phyloP scores from a whole-genome alignment of 2,329 filamentous ascomycete genomes.

The Arthrobotrys iridis region DNA sequence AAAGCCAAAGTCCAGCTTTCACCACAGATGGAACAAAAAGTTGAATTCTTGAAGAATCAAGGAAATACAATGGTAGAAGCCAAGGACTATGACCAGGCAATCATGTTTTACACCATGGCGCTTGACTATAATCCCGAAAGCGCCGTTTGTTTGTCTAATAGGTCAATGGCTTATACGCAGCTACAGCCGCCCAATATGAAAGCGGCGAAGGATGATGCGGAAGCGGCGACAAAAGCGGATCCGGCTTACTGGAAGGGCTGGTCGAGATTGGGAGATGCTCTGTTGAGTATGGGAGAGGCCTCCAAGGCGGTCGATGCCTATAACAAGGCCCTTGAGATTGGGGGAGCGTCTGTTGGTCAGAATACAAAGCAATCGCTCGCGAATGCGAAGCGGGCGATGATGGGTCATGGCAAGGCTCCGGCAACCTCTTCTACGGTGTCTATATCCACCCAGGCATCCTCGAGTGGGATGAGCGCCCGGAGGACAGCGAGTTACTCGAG shows the following conservation, averaged over 20 bases:
- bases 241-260: slow-evolving; percentile 49
- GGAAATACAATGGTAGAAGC: slow-evolving; percentile 50
- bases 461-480: not conserved
- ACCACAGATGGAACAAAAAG: slow-evolving; percentile 48
- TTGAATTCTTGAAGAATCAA: slow-evolving; percentile 49
- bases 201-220: slow-evolving; percentile 36
- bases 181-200: slow-evolving; percentile 40
- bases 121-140: slow-evolving; percentile 45
- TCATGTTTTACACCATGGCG: slow-evolving; percentile 52
- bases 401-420: not conserved
- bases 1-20: slow-evolving; percentile 1
- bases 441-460: not conserved
- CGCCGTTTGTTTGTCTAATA: slow-evolving; percentile 41
- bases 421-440: not conserved
- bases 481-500: not conserved
- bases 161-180: slow-evolving; percentile 46
- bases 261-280: slow-evolving; percentile 42
- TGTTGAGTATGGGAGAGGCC: slow-evolving; percentile 34
- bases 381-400: slow-evolving; percentile 37
- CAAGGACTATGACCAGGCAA: slow-evolving; percentile 44
- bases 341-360: slow-evolving; percentile 34
- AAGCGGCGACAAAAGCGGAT: slow-evolving; percentile 45
- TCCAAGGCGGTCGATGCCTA: slow-evolving; percentile 33
- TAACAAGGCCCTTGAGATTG: slow-evolving; percentile 37
- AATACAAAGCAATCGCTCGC: slow-evolving; percentile 49